Base-by-base conservation (phyloP, 305 asterid species). In the Withania somnifera region DNA sequence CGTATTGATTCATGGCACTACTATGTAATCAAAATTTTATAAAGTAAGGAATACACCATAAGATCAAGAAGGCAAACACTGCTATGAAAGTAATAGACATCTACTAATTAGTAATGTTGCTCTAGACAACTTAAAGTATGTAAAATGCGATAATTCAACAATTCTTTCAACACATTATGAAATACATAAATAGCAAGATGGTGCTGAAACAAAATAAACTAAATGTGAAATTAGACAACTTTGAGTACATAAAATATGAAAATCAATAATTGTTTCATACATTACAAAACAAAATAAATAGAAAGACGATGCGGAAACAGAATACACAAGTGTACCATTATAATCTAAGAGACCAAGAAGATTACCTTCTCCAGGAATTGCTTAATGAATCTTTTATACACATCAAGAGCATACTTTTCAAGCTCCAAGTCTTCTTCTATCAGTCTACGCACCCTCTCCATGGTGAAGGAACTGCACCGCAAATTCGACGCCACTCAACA, bases 391-490 rank as follows among this genome's bases (percentile, higher is more conserved):
- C 85, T 88, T 92, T 92, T 95, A 89, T 95, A 93, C n/a, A 81
- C 95, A 90, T 95, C 98, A 84, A 95, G 85, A 1, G 95, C 90
- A 86, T 85, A 61, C 76, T 87, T 84, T 82, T 92, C 92, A 78
- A 92, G 89, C 38, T 90, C 93, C 88, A 95, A 83, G 83, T 95
- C 98, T 87, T 93, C 87, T 90, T 95, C 98, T 71, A 95, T 61
- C 51, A 95, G 86, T 84, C 98, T 90, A 85, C 98, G 88, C 19
- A 92, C 97, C 26, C 89, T 88, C 83, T 78, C 98, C 90, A 93
- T 67, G 42, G 94, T 92, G 82, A 93, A 77, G 77, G 93, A 86
- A 80, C 98, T 95, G 97, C 83, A 77, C 28, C 77, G 17, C 11
- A 77, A 13, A 79, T 73, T 84, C 61, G 77, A 38, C 77, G 51